These are phyloP conservation scores for Diaporthe helianthi DNA, from an alignment of 2,329 filamentous ascomycete genomes.

Conservation along the genomic window DNA sequence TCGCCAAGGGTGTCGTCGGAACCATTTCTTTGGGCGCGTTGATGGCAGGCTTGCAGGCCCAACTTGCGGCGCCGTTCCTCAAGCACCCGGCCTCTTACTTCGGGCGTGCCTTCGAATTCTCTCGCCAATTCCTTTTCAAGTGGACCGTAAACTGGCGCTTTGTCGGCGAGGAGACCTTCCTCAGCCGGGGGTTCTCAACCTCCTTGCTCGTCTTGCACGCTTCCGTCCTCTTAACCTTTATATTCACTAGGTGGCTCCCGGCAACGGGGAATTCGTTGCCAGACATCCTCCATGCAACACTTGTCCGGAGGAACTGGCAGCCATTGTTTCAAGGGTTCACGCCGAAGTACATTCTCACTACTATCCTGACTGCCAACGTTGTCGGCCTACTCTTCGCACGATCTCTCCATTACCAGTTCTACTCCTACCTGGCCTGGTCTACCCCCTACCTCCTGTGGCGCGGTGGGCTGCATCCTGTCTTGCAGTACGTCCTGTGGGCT, in stretches of 20 bases:
- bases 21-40: slow-evolving; percentile 56
- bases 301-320: slow-evolving; percentile 42
- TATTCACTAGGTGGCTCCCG: slow-evolving; percentile 73
- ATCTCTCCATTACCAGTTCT: slow-evolving; percentile 95
- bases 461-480: slow-evolving; percentile 70
- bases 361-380: slow-evolving; percentile 76
- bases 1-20: slow-evolving; percentile 76
- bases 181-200: slow-evolving; percentile 72
- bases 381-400: slow-evolving; percentile 86
- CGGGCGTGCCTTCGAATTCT: slow-evolving; percentile 86
- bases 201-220: slow-evolving; percentile 71
- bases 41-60: slow-evolving; percentile 60
- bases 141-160: slow-evolving; percentile 99
- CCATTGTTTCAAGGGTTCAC: slow-evolving; percentile 44
- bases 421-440: slow-evolving; percentile 87
- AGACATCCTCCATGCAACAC: slow-evolving; percentile 57
- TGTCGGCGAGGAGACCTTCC: slow-evolving; percentile 81
- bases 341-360: slow-evolving; percentile 76
- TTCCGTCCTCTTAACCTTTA: slow-evolving; percentile 70
- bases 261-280: slow-evolving; percentile 66
- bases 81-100: slow-evolving; percentile 75
- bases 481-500: slow-evolving; percentile 74
- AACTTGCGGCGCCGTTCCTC: slow-evolving; percentile 72
- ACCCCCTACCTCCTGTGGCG: slow-evolving; percentile 89
- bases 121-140: slow-evolving; percentile 89